Conservation (phyloP, 352 stramenopile genomes). For the Plasmopara muralis region DNA sequence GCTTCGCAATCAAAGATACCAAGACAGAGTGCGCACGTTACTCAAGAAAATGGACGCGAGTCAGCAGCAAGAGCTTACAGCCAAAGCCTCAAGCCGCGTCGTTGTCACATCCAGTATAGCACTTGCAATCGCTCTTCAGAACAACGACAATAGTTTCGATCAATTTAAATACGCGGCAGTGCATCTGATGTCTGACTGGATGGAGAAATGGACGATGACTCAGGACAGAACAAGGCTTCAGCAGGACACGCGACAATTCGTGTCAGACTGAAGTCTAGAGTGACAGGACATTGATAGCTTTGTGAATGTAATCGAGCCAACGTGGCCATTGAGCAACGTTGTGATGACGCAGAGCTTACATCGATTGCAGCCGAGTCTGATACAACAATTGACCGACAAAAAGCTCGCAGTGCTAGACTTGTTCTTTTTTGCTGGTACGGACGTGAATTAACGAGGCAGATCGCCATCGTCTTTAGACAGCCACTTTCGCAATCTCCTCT, state of each 20-base stretch:
- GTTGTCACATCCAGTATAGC: too few relatives aligned
- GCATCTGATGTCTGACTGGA: too few relatives aligned
- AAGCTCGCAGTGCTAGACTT: too few relatives aligned
- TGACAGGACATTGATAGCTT: slow-evolving; percentile 23
- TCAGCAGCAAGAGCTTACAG: too few relatives aligned
- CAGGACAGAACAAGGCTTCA: neutral
- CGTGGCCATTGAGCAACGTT: slow-evolving; percentile 69
- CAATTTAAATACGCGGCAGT: too few relatives aligned
- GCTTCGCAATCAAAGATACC: slow-evolving; percentile 52
- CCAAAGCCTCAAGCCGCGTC: too few relatives aligned
- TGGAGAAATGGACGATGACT: too few relatives aligned
- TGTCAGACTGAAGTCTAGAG: neutral
- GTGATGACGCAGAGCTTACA: slow-evolving; percentile 5
- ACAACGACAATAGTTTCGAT: too few relatives aligned
- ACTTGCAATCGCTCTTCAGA: too few relatives aligned
- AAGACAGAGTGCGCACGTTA: slow-evolving; percentile 6
- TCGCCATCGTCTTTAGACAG: slow-evolving; percentile 31
- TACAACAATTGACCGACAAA: too few relatives aligned
- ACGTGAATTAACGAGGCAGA: slow-evolving; percentile 43
- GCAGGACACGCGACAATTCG: neutral
- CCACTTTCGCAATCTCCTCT: slow-evolving; percentile 42
- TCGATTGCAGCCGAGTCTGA: too few relatives aligned
- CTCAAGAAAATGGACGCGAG: slow-evolving; percentile 10
- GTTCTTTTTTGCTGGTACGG: slow-evolving; percentile 28
- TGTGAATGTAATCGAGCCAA: slow-evolving; percentile 67